phyloP scores from a whole-genome alignment of 805 yeast species.

The Wickerhamiella hasegawae region DNA sequence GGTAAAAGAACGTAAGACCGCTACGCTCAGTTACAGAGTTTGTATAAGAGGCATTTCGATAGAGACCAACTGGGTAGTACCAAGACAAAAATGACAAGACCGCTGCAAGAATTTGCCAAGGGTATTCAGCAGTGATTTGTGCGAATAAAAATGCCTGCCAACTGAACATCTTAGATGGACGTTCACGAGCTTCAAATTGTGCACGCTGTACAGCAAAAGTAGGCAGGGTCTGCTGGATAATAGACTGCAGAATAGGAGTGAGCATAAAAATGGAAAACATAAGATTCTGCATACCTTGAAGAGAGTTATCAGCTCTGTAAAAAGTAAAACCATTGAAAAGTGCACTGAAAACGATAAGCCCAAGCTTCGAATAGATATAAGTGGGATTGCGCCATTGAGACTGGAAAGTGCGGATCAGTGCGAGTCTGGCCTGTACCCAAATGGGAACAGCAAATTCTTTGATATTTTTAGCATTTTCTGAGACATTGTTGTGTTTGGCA shows the following conservation, averaged over 20 bases:
- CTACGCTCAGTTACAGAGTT: constrained; percentile 32
- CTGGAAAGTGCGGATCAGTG: constrained; percentile 27
- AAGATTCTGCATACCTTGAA: constrained; percentile 42
- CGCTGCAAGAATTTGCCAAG: constrained; percentile 35
- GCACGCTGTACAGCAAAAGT: constrained; percentile 43
- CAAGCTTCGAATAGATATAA: constrained; percentile 46
- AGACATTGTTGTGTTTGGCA: constrained; percentile 11
- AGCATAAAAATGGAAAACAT: constrained; percentile 46
- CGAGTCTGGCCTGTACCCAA: constrained; percentile 27
- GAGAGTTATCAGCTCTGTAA: constrained; percentile 36
- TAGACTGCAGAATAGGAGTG: constrained; percentile 39
- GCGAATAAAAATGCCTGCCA: constrained; percentile 46
- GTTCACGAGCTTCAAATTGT: constrained; percentile 53
- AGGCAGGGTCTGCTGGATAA: constrained; percentile 47
- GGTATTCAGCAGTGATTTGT: constrained; percentile 41
- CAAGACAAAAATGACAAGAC: constrained; percentile 38
- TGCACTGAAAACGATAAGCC: constrained; percentile 34
- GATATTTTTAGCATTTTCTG: constrained; percentile 6
- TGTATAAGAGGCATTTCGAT: constrained; percentile 30
- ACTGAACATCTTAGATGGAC: constrained; percentile 55
- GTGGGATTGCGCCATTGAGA: constrained; percentile 45
- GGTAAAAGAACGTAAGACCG: constrained; percentile 34
- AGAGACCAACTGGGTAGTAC: constrained; percentile 34
- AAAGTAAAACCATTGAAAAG: constrained; percentile 60
- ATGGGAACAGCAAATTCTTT: constrained; percentile 32